phyloP scores from a whole-genome alignment of 2,329 filamentous ascomycete species.

The Paraphaeosphaeria sporulosa region DNA sequence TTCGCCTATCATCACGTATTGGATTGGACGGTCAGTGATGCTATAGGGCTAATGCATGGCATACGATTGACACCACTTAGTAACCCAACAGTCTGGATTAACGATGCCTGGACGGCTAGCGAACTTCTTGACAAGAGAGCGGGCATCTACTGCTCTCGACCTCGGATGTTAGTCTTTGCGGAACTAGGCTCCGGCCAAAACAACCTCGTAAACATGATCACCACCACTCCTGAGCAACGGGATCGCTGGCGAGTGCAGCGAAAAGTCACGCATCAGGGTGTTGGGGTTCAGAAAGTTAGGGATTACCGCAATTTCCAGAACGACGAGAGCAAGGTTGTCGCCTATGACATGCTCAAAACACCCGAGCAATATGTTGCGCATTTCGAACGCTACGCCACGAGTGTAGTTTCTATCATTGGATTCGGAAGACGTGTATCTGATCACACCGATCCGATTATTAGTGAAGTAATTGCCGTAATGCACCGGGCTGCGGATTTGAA shows the following conservation, averaged over 20 bases:
- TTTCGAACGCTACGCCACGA: constrained; percentile 62
- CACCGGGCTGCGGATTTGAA: constrained; percentile 64
- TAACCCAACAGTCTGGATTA: constrained; percentile 51
- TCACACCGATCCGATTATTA: constrained; percentile 64
- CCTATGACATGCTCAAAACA: constrained; percentile 55
- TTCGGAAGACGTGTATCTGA: constrained; percentile 62
- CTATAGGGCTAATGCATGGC: too few species aligned
- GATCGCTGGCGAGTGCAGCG: constrained; percentile 42
- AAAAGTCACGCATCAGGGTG: constrained; percentile 46
- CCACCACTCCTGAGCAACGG: constrained; percentile 36
- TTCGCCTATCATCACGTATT: constrained; percentile 62
- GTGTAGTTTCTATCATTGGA: constrained; percentile 64
- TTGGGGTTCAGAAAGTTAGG: constrained; percentile 60
- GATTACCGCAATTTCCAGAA: constrained; percentile 66
- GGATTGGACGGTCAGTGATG: constrained; percentile 52
- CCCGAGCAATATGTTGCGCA: constrained; percentile 61
- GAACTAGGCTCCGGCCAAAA: constrained; percentile 45
- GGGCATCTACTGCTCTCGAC: constrained; percentile 61
- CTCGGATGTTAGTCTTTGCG: constrained; percentile 56
- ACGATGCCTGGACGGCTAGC: constrained; percentile 58
- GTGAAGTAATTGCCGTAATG: constrained; percentile 66
- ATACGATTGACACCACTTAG: constrained; percentile 14
- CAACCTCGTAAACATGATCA: constrained; percentile 48
- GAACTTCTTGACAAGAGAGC: constrained; percentile 63
- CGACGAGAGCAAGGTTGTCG: constrained; percentile 65